Evolutionary conservation across 306 rosid genomes (phyloP).

Genomic region (Benincasa hispida): DNA sequence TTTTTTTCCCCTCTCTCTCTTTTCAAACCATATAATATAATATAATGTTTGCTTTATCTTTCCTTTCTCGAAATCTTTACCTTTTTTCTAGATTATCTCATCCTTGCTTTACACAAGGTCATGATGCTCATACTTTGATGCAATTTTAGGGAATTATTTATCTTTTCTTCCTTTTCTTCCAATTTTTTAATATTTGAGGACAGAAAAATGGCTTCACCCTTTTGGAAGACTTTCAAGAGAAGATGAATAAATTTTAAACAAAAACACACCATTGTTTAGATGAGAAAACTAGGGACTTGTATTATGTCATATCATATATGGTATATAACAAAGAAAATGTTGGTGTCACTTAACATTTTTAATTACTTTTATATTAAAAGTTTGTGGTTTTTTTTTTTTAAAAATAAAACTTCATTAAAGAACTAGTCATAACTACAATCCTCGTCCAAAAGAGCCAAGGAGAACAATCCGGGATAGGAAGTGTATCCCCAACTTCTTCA

Average conservation of each 20-base stretch:
- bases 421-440: too few species aligned
- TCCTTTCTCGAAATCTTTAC: not conserved
- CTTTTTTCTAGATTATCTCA: not conserved
- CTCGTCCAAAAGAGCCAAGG: too few species aligned
- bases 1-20: too few species aligned
- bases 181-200: not conserved
- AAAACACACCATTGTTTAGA: not conserved
- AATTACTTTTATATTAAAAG: too few species aligned
- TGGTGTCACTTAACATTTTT: too few species aligned
- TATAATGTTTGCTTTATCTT: not conserved
- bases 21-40: not conserved
- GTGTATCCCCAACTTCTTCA: too few species aligned
- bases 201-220: not conserved
- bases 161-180: not conserved
- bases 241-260: not conserved
- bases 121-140: constrained; percentile 44
- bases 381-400: too few species aligned
- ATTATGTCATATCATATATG: too few species aligned
- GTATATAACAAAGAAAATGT: too few species aligned
- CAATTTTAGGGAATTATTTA: not conserved
- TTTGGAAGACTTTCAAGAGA: not conserved
- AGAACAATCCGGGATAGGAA: too few species aligned
- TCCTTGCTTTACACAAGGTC: constrained; percentile 11
- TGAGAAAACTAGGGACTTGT: not conserved
- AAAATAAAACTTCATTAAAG: too few species aligned